These are phyloP conservation scores for Cephaloascus fragrans DNA, from an alignment of 805 yeast species.

Conservation along the genomic window DNA sequence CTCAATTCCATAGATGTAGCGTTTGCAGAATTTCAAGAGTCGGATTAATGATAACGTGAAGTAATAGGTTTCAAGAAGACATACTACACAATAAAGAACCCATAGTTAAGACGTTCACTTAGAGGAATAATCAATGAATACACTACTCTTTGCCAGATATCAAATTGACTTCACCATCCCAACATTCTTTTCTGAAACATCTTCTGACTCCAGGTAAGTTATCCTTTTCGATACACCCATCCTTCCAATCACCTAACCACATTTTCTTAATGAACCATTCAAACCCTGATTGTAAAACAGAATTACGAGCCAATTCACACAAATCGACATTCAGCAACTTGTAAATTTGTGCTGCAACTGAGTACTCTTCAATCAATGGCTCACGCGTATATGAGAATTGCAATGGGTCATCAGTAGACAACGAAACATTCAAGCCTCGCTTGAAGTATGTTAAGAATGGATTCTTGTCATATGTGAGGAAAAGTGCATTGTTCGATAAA, in stretches of 20 bases:
- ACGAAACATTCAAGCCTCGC: conserved; percentile 87
- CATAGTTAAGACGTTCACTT: no score
- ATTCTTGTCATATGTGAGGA: conserved; percentile 91
- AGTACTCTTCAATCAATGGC: conserved; percentile 94
- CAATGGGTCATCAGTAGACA: conserved; percentile 95
- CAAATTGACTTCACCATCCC: conserved; percentile 59
- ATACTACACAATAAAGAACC: no score
- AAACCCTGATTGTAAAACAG: conserved; percentile 91
- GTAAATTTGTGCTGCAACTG: conserved; percentile 97
- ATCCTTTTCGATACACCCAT: conserved; percentile 80
- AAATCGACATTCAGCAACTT: conserved; percentile 90
- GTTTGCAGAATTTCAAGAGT: no score
- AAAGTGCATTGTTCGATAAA: conserved; percentile 89
- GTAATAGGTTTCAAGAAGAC: no score
- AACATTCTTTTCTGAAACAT: conserved; percentile 76
- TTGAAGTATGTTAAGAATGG: conserved; percentile 89
- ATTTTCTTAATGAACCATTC: conserved; percentile 79
- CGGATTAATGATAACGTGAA: no score
- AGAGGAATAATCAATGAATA: no score
- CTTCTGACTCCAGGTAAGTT: conserved; percentile 89
- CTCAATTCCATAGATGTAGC: no score
- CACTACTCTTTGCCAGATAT: no score
- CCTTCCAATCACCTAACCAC: conserved; percentile 70
- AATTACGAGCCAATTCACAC: conserved; percentile 93
- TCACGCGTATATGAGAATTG: conserved; percentile 97